Evolutionary conservation across 805 yeast genomes (phyloP), one percentile per base, ranked within the genome.

Genomic region (Ogataea degrootiae): DNA sequence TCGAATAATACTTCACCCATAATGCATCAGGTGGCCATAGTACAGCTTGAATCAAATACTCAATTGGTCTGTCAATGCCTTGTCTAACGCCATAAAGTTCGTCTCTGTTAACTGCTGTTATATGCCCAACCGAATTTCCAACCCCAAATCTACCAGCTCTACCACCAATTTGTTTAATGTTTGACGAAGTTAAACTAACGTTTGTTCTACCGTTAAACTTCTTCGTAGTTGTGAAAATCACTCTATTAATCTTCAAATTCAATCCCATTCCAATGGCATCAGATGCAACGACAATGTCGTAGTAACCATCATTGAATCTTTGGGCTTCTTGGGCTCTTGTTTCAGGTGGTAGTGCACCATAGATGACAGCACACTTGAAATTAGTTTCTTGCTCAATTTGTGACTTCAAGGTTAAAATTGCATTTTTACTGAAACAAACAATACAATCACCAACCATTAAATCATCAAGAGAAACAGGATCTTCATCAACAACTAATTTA

Each of bases 251-350:
- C 23, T 87, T 83, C 58, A 94, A 71, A 60, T 94, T 94, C 45
- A 94, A 73, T 0, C 99, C 99, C 97, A 94, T 92, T 2, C 99
- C 99, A 52, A 94, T 82, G 0, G 99, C 99, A 69, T 94, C 98
- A 2, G 96, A 87, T 1, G 99, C 98, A 6, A 94, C 87, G 36
- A 94, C 71, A n/a, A 87, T 75, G 58, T 91, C 94, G 52, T 80
- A 85, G 34, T 77, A 76, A 2, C 96, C 92, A n/a, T 62, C 68
- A 61, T 94, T 94, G 65, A 94, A 94, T 41, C 77, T 72, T 29
- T 71, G 64, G 0, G 97, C 96, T 60, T 94, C 97, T 54, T 80
- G 80, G 3, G 89, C 80, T 55, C 99, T 77, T 0, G 92, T 88
- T 62, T 94, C 98, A 0, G 98, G 96, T 0, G 99, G 99, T 39